These are phyloP conservation scores for Fusarium sp. DNA, from an alignment of 2,329 filamentous ascomycete genomes.

Conservation along the genomic window DNA sequence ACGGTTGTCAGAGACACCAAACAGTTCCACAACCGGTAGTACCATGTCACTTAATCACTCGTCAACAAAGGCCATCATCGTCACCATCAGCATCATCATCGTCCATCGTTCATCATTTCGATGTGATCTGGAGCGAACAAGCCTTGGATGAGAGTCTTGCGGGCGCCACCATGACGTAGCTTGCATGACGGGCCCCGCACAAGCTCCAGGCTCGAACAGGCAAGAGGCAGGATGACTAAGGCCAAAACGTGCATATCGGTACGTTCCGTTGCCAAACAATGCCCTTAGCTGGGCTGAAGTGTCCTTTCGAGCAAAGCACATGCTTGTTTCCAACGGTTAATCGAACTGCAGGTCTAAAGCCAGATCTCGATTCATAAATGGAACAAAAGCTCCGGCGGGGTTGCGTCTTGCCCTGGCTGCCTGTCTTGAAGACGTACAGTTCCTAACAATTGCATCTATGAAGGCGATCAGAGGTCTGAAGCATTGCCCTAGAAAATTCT, in stretches of 20 bases:
- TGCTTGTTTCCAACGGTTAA: conserved; percentile 26
- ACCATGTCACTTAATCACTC: conserved; percentile 18
- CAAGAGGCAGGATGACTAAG: conserved; percentile 34
- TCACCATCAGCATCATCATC: conserved; percentile 46
- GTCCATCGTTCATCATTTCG: conserved; percentile 45
- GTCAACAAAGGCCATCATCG: conserved; percentile 28
- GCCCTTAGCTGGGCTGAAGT: background rate
- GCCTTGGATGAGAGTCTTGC: conserved; percentile 39
- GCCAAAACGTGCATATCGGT: background rate
- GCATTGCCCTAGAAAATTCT: background rate
- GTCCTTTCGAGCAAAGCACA: conserved; percentile 24
- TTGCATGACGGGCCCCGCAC: conserved; percentile 37
- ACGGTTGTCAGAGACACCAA: background rate
- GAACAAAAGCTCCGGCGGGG: conserved; percentile 43
- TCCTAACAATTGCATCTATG: background rate
- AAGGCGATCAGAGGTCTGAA: background rate
- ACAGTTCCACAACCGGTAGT: conserved; percentile 26
- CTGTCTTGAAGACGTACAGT: background rate
- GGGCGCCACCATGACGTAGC: conserved; percentile 48
- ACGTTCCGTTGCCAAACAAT: conserved; percentile 26
- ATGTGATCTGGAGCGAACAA: conserved; percentile 35
- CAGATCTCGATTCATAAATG: conserved; percentile 36
- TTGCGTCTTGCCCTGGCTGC: background rate
- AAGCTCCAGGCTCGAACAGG: conserved; percentile 46
- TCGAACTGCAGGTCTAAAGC: conserved; percentile 7